Evolutionary conservation across 2,329 filamentous ascomycete genomes (phyloP).

Genomic region (Pseudopithomyces maydicus): DNA sequence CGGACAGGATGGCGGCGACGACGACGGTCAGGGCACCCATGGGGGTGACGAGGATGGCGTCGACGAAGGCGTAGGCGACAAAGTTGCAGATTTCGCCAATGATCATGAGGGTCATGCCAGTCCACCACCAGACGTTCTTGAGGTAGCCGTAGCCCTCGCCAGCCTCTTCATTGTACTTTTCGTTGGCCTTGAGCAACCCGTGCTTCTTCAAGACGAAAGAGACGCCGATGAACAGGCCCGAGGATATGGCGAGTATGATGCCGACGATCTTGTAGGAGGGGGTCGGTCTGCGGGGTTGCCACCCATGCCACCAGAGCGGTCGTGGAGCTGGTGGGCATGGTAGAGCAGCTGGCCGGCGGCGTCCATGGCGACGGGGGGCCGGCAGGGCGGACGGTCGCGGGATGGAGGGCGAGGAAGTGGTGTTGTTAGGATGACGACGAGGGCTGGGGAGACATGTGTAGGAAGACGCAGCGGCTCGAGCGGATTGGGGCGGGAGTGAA

Average conservation of each 20-base stretch:
- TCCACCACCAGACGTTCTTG: conserved; percentile 95
- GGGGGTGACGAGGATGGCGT: conserved; percentile 93
- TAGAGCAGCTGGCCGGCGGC: conserved; percentile 43
- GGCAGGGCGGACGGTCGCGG: conserved; percentile 13
- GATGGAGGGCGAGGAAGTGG: conserved; percentile 7
- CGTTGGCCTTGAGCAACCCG: conserved; percentile 87
- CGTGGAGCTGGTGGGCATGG: conserved; percentile 51
- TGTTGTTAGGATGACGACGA: conserved; percentile 3
- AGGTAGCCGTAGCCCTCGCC: conserved; percentile 97
- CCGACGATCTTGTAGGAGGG: conserved; percentile 80
- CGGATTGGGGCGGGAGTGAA: conserved; percentile 5
- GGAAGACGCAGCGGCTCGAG: background rate
- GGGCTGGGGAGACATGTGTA: conserved; percentile 18
- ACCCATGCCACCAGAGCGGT: conserved; percentile 48
- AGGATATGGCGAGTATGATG: conserved; percentile 81
- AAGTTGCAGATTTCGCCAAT: conserved; percentile 97
- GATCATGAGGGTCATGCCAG: conserved; percentile 96
- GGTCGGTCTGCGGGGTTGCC: conserved; percentile 50
- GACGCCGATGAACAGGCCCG: conserved; percentile 88
- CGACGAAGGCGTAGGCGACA: conserved; percentile 94
- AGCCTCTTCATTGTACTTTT: conserved; percentile 94
- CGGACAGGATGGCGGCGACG: conserved; percentile 85
- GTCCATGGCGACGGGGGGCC: conserved; percentile 48
- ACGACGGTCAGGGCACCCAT: conserved; percentile 91
- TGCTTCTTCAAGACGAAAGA: conserved; percentile 97